A percentile compares a stretch with the other conserved stretches of the same genome.
phyloP scores from a whole-genome alignment of 2,329 filamentous ascomycete genomes.

The Nemania abortiva region DNA sequence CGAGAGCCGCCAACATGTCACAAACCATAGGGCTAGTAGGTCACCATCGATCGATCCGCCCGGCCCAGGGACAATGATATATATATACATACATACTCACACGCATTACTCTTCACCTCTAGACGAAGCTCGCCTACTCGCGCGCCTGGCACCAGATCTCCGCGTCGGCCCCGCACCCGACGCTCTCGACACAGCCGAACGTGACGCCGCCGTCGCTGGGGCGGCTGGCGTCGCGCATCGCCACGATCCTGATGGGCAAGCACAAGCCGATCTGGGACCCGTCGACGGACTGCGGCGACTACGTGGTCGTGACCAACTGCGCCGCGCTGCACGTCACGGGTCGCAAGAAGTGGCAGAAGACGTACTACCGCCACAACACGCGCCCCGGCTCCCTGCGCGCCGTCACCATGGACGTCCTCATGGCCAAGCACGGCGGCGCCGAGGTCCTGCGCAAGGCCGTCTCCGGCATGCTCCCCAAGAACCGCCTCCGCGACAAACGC shows the following conservation, averaged over 20 bases:
- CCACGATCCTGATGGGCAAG: conserved; percentile 93
- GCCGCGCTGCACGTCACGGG: conserved; percentile 88
- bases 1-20: conserved; percentile 70
- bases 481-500: conserved; percentile 87
- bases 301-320: conserved; percentile 94
- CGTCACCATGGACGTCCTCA: conserved; percentile 95
- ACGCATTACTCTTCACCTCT: conserved; percentile 21
- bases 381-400: conserved; percentile 86
- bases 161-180: conserved; percentile 74
- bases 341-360: conserved; percentile 92
- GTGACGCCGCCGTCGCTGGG: conserved; percentile 83
- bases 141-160: conserved; percentile 92
- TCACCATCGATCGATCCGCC: conserved; percentile 19
- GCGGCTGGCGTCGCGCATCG: conserved; percentile 88
- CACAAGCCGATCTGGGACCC: conserved; percentile 98
- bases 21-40: conserved; percentile 81
- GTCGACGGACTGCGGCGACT: conserved; percentile 98
- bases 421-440: conserved; percentile 91
- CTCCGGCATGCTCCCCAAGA: conserved; percentile 98
- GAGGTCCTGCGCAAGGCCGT: conserved; percentile 94
- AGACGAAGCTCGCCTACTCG: conserved; percentile 97
- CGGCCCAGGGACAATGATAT: conserved; percentile 3
- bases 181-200: conserved; percentile 67
- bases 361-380: conserved; percentile 95
- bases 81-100: conserved; percentile 8